Evolutionary conservation across 1,284 basidiomycete species (phyloP).

Genomic region (Kwoniella shivajii): DNA sequence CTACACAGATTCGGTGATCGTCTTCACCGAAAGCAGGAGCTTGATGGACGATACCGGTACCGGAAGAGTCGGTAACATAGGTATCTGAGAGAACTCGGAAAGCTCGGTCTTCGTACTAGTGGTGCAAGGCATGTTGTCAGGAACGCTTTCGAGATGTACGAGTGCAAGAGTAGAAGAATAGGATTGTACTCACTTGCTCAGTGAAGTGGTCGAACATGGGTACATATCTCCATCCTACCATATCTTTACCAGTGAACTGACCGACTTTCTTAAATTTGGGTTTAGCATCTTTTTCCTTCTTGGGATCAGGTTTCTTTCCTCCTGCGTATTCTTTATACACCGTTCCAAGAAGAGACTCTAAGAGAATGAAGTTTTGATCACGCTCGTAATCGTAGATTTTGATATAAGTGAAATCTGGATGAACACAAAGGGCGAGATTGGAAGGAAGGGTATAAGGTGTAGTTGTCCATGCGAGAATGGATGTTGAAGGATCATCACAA

Average conservation of each 20-base stretch:
- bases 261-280: conserved; percentile 93
- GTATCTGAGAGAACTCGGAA: conserved; percentile 88
- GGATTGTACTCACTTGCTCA: conserved; percentile 66
- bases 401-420: conserved; percentile 94
- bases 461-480: conserved; percentile 96
- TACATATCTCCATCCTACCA: conserved; percentile 96
- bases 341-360: conserved; percentile 82
- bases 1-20: conserved; percentile 91
- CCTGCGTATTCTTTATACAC: conserved; percentile 86
- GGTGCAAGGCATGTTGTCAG: not conserved
- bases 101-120: conserved; percentile 83
- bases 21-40: conserved; percentile 99
- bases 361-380: conserved; percentile 88
- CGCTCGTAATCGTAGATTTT: conserved; percentile 93
- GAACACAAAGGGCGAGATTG: conserved; percentile 92
- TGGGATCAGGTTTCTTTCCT: conserved; percentile 54
- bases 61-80: conserved; percentile 91
- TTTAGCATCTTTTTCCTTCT: conserved; percentile 57
- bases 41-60: conserved; percentile 99
- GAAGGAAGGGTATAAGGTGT: conserved; percentile 99
- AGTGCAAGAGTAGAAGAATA: not conserved
- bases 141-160: conserved; percentile 10
- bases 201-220: conserved; percentile 97
- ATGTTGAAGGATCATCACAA: conserved; percentile 86
- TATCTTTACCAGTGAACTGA: conserved; percentile 82